Evolutionary conservation across 306 rosid genomes (phyloP), one percentile per base, ranked within the genome.

Genomic region (Pueraria montana): DNA sequence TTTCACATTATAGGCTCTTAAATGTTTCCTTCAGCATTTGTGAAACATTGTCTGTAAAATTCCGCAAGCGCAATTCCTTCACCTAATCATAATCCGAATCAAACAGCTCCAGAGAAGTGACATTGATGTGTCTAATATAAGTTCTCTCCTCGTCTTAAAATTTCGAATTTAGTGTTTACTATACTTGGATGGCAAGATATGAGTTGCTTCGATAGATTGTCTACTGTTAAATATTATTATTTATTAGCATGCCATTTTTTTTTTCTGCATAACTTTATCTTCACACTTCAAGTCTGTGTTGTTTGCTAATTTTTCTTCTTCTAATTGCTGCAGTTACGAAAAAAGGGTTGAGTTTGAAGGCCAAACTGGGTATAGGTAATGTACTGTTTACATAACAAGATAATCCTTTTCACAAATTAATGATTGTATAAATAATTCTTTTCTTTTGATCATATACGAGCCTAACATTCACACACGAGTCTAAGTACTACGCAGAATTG

Each of bases 341-440:
- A 61, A 3, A 26, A 20, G 26, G 65, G 12, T 40, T 40, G 76
- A 63, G 14, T 21, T 14, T 0, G 46, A 53, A 43, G 3, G 48
- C 6, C 11, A 79, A 64, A 55, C 45, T 73, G 76, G 72, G 36
- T 21, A 14, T 84, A 65, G 84, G 87, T 84, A 84, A 84, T 73
- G 23, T 27, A 63, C 53, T 16, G 2, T 26, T 78, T 42, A 38
- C 87, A 62, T 36, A 24, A 72, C 61, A 77, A 30, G 62, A 13
- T 46, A 81, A 45, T 72, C n/a, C 68, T 72, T 80, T 70, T 56
- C 43, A 20, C 40, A 34, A 34, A 34, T 34, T 34, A 34, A 34
- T 34, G 40, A 4, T 34, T 34, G 1, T 4, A 4, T 34, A 34
- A 34, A 34, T 34, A 34, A 34, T 34, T 4, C 21, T 69, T 43